phyloP scores from a whole-genome alignment of 2,329 filamentous ascomycete species.

The Trichophyton schoenleinii region DNA sequence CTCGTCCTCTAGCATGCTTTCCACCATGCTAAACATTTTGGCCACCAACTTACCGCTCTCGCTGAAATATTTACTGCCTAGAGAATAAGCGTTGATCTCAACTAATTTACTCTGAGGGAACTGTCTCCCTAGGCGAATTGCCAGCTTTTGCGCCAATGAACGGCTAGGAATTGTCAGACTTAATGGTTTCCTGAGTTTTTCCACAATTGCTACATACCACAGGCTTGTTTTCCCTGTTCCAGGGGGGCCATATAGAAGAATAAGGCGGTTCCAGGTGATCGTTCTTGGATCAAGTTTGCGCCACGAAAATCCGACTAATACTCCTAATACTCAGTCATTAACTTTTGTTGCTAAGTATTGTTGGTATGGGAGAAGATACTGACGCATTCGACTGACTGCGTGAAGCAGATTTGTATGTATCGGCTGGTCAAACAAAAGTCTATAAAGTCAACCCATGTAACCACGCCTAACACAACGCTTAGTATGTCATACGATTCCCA shows the following conservation, averaged over 20 bases:
- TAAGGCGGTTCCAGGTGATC: constrained; percentile 40
- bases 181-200: constrained; percentile 26
- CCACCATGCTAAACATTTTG: constrained; percentile 33
- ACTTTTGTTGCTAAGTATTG: background rate
- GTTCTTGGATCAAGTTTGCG: constrained; percentile 25
- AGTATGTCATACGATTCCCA: constrained; percentile 31
- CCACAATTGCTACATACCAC: constrained; percentile 68
- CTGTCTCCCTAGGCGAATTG: constrained; percentile 34
- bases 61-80: constrained; percentile 39
- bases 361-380: constrained; percentile 3
- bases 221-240: constrained; percentile 90
- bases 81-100: constrained; percentile 35
- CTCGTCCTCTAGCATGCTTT: constrained; percentile 25
- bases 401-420: constrained; percentile 32
- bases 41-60: constrained; percentile 36
- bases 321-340: constrained; percentile 14
- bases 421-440: constrained; percentile 33
- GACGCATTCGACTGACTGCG: constrained; percentile 30
- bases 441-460: constrained; percentile 9
- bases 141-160: constrained; percentile 38
- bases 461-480: background rate
- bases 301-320: constrained; percentile 17
- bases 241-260: constrained; percentile 87
- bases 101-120: constrained; percentile 33
- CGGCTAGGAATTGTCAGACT: constrained; percentile 18